phyloP scores from a whole-genome alignment of 2,329 filamentous ascomycete genomes.

The Paecilomyces fulvus region DNA sequence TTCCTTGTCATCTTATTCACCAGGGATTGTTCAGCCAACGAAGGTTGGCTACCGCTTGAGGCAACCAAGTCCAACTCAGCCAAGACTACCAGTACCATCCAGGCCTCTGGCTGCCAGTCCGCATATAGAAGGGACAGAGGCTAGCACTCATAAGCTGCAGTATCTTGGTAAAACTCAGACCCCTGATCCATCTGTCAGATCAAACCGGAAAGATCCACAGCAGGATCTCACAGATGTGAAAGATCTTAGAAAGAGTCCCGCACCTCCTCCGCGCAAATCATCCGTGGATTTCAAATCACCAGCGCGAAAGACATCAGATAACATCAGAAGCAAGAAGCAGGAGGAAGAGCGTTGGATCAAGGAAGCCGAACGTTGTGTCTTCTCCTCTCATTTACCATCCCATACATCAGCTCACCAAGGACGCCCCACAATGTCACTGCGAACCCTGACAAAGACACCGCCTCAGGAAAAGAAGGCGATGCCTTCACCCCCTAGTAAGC shows the following conservation, averaged over 20 bases:
- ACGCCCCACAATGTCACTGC: slow-evolving; percentile 20
- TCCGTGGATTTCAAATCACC: slow-evolving; percentile 46
- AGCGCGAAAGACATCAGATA: slow-evolving; percentile 30
- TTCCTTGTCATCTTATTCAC: slow-evolving; percentile 42
- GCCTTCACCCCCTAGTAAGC: slow-evolving; percentile 39
- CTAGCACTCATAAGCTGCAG: slow-evolving; percentile 8
- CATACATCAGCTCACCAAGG: slow-evolving; percentile 24
- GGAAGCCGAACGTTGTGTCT: slow-evolving; percentile 13
- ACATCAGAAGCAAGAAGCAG: slow-evolving; percentile 13
- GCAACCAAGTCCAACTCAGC: slow-evolving; percentile 15
- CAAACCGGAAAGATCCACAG: slow-evolving; percentile 2
- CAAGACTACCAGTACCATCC: slow-evolving; percentile 1
- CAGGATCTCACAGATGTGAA: slow-evolving; percentile 1
- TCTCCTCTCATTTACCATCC: slow-evolving; percentile 24
- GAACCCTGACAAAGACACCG: slow-evolving; percentile 28
- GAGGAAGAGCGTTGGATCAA: slow-evolving; percentile 27
- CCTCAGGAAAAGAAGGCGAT: slow-evolving; percentile 22
- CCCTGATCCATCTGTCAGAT: slow-evolving; percentile 5
- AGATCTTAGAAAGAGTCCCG: slow-evolving; percentile 1
- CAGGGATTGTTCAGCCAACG: slow-evolving; percentile 34
- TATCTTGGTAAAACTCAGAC: slow-evolving; percentile 5
- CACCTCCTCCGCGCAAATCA: slow-evolving; percentile 51
- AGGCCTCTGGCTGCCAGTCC: neutral
- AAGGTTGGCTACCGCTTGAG: slow-evolving; percentile 28
- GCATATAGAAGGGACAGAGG: slow-evolving; percentile 9